These are phyloP conservation scores for Pleomassaria siparia DNA, from an alignment of 2,329 filamentous ascomycete genomes.

Conservation along the genomic window DNA sequence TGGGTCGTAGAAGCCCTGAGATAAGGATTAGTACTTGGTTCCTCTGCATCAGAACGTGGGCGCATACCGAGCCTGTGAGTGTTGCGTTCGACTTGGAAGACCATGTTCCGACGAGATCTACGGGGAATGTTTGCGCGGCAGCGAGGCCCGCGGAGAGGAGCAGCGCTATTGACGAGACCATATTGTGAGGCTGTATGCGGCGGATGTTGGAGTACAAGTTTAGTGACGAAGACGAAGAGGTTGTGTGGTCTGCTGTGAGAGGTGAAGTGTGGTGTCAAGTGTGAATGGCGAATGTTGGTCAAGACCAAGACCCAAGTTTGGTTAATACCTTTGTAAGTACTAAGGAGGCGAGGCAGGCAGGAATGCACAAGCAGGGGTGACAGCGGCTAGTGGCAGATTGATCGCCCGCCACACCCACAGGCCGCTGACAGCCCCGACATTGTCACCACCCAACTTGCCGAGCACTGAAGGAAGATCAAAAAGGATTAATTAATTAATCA, in stretches of 20 bases:
- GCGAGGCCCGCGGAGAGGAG: slow-evolving; percentile 39
- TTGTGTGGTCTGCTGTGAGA: neutral
- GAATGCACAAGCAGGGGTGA: slow-evolving; percentile 6
- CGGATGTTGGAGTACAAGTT: slow-evolving; percentile 8
- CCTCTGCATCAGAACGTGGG: slow-evolving; percentile 22
- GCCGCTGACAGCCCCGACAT: neutral
- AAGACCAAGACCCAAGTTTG: slow-evolving; percentile 4
- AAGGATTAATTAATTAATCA: neutral
- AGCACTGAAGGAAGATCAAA: neutral
- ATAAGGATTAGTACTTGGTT: slow-evolving; percentile 18
- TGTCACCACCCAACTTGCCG: neutral
- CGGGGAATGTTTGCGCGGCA: slow-evolving; percentile 38
- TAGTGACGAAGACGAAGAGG: neutral
- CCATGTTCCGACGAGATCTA: slow-evolving; percentile 68
- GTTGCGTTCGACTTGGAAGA: slow-evolving; percentile 70
- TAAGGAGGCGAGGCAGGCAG: slow-evolving; percentile 5
- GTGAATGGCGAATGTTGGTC: slow-evolving; percentile 3
- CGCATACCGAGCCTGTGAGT: slow-evolving; percentile 65
- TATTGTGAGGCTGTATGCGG: slow-evolving; percentile 5
- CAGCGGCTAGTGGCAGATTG: slow-evolving; percentile 9
- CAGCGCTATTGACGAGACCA: slow-evolving; percentile 28
- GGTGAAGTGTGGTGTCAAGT: slow-evolving; percentile 2
- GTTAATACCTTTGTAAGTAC: no score
- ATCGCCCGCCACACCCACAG: slow-evolving; percentile 2
- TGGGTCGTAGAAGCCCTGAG: slow-evolving; percentile 70